A percentile compares a stretch with the other conserved stretches of the same genome.
phyloP scores from a whole-genome alignment of 208 protist genomes.

The Acanthamoeba triangularis region DNA sequence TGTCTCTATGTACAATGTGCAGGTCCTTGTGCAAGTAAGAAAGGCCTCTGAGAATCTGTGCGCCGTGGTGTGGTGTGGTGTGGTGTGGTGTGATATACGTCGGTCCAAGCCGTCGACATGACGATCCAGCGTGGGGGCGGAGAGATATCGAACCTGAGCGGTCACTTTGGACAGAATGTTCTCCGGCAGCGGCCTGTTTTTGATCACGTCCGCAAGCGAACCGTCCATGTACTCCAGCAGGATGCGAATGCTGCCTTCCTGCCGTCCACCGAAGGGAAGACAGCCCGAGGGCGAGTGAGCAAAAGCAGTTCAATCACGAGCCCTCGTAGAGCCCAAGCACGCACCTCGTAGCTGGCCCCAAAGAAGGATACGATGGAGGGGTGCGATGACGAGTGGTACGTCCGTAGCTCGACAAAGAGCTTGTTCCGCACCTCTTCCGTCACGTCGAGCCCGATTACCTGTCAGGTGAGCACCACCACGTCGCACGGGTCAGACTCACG shows the following conservation, averaged over 20 bases:
- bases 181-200: conserved; percentile 74
- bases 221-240: conserved; percentile 83
- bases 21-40: conserved; percentile 82
- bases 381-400: conserved; percentile 79
- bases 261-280: neutral
- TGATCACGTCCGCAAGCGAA: conserved; percentile 79
- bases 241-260: conserved; percentile 64
- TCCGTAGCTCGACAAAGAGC: conserved; percentile 85
- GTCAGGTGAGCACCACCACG: neutral
- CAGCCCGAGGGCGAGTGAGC: neutral
- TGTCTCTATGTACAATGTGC: conserved; percentile 86
- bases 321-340: neutral
- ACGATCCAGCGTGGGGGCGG: neutral
- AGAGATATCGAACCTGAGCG: conserved; percentile 63
- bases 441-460: conserved; percentile 12
- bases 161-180: conserved; percentile 76
- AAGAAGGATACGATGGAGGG: conserved; percentile 83
- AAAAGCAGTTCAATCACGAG: conserved; percentile 74
- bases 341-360: conserved; percentile 77
- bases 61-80: neutral
- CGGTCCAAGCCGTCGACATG: too few species aligned
- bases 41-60: conserved; percentile 72
- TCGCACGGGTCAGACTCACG: neutral
- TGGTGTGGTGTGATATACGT: neutral
- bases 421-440: conserved; percentile 61